phyloP scores from a whole-genome alignment of 163 green algal genomes.

The Chloroidium sp. region DNA sequence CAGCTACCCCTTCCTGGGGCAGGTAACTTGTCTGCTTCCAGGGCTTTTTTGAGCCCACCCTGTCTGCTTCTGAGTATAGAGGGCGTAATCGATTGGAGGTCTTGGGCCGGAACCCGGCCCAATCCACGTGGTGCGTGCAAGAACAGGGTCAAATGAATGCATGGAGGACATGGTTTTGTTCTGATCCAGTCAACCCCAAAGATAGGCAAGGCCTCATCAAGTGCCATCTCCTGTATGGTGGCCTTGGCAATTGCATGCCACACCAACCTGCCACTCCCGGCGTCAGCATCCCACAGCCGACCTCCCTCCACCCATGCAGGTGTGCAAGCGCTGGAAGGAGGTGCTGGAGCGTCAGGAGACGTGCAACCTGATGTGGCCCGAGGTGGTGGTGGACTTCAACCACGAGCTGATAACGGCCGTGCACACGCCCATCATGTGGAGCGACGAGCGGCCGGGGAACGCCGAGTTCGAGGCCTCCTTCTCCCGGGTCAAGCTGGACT shows the following conservation, averaged over 20 bases:
- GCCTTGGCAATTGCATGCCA: too few relatives aligned
- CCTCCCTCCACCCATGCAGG: constrained; percentile 11
- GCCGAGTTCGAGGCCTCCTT: constrained; percentile 36
- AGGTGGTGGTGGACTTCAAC: constrained; percentile 44
- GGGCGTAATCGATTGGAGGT: too few relatives aligned
- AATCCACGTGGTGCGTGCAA: too few relatives aligned
- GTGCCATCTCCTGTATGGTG: neutral
- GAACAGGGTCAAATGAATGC: too few relatives aligned
- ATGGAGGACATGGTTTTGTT: too few relatives aligned
- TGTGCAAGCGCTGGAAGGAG: constrained; percentile 38
- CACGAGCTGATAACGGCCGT: constrained; percentile 59
- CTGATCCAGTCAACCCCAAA: too few relatives aligned
- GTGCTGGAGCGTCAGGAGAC: constrained; percentile 26
- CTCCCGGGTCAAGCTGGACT: constrained; percentile 10
- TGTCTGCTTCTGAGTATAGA: too few relatives aligned
- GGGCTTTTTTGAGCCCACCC: too few relatives aligned
- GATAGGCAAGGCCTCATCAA: neutral
- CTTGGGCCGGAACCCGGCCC: too few relatives aligned
- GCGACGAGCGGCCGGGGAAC: constrained; percentile 31
- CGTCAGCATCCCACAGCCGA: neutral
- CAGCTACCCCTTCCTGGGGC: constrained; percentile 51
- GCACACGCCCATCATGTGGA: constrained; percentile 49
- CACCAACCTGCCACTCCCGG: neutral
- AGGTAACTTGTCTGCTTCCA: constrained; percentile 17
- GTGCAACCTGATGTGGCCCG: constrained; percentile 26